Evolutionary conservation across 352 stramenopile species (phyloP), one percentile per base, ranked within the genome.

Genomic region (Plasmopara muralis): DNA sequence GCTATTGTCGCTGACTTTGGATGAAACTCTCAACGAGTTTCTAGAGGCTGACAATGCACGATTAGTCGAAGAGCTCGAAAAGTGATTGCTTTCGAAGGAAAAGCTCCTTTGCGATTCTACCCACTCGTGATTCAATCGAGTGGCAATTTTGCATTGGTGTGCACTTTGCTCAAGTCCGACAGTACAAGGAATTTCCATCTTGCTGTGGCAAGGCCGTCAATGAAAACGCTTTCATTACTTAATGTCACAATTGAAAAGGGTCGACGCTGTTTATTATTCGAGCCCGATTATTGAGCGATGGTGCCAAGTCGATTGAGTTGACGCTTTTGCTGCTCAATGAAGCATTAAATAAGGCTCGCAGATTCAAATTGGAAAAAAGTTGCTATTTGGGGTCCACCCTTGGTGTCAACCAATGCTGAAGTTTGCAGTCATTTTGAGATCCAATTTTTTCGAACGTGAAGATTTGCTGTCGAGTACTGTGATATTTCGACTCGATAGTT

Each of bases 111-210:
- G 62, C 49, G 13, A 28, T 71, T 12, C 50, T 86, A 1, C 60
- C 74, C 29, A 74, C 71, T 47, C 65, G 72, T 6, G 66, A 85
- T 42, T 81, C 77, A 38, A 61, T 85, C 35, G 74, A 85, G 51
- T 88, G 74, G 77, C 74, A 79, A 50, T 86, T 85, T 50, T 74
- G 61, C 47, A 70, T 85, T 50, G 77, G 77, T 10, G 60, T 59
- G 14, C 48, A 79, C 46, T 88, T 77, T 50, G 77, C 77, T 18
- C 43, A 39, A 35, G 49, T 70, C 14, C 62, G 64, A 29, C 46
- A 46, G 12, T 68, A 72, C 44, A 28, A 67, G 2, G 53, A 78
- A 29, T 41, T 69, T 9, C 77, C 74, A 16, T 62, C 38, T 42
- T 62, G 52, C 10, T 82, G 70, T 31, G 77, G 77, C 12, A 56